Base-by-base conservation (phyloP, 768 basidiomycete genomes). In the Lactarius evosmus region DNA sequence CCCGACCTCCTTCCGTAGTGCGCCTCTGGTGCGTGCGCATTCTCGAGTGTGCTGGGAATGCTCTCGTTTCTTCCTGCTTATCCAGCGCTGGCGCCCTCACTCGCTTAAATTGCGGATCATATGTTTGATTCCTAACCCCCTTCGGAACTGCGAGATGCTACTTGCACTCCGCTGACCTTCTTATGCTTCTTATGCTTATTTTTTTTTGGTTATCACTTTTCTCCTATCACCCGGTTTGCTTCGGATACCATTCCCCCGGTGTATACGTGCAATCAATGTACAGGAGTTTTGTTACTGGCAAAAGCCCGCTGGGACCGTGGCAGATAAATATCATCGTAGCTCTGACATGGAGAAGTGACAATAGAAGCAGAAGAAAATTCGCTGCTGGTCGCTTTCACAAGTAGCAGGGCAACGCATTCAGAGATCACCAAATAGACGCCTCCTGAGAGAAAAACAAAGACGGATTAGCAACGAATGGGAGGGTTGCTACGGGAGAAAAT, bases 401-500 rank as follows among this genome's bases (percentile, higher is more conserved):
- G 22, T 5, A 2, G 25, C 51, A 4, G 2, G 14, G 9, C 5
- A 36, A 51, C 17, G 7, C 49, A n/a, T 56, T 66, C 69, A 79
- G 29, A 75, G 51, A 56, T 88, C 87, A 51, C 87, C 88, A 67
- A 91, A 86, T 30, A 89, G 68, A 29, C 87, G 81, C 73, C 83
- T 87, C 69, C 89, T 90, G 44, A 55, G 46, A 38, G 54, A 55
- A 62, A 38, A 32, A n/a, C n/a, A n/a, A n/a, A n/a, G n/a, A n/a
- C n/a, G 27, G 8, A n/a, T n/a, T 12, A 12, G 32, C 5, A 25
- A 33, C 34, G 36, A 27, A 6, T 8, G 25, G 9, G 32, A 46
- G 36, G n/a, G n/a, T n/a, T 12, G 53, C 29, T n/a, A 25, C 22
- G 7, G 58, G 60, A 66, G 16, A 38, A 17, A 19, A n/a, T n/a